Evolutionary conservation across 2,329 filamentous ascomycete species (phyloP).

Genomic region (Aspergillus piperis): DNA sequence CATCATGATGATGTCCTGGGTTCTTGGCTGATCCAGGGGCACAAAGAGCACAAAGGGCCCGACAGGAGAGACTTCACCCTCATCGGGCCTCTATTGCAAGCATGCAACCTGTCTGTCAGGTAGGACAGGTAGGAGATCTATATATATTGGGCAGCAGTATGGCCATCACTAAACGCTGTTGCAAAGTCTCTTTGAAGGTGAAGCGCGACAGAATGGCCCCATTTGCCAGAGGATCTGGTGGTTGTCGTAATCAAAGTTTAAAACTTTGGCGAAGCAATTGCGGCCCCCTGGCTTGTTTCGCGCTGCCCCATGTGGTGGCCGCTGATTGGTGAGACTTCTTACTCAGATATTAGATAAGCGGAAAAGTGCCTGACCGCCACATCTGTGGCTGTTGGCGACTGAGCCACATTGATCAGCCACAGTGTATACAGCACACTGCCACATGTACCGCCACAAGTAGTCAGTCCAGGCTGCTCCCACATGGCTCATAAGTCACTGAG

Average conservation of each 20-base stretch:
- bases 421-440: neutral
- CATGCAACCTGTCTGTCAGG: neutral
- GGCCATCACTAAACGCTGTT: neutral
- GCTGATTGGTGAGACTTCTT: neutral
- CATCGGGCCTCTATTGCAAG: neutral
- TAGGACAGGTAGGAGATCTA: neutral
- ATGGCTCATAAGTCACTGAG: neutral
- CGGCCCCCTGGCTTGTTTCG: constrained; percentile 8
- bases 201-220: neutral
- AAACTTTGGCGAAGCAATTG: neutral
- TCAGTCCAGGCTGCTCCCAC: neutral
- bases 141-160: neutral
- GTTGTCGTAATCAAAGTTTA: neutral
- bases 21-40: neutral
- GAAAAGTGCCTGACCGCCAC: neutral
- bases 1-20: neutral
- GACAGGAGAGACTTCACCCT: neutral
- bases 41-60: neutral
- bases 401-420: neutral
- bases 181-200: neutral
- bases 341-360: neutral
- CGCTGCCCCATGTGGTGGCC: neutral
- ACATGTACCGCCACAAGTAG: neutral
- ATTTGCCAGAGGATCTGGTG: neutral
- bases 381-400: neutral